Evolutionary conservation across 306 rosid species (phyloP).

Genomic region (Sesbania bispinosa): DNA sequence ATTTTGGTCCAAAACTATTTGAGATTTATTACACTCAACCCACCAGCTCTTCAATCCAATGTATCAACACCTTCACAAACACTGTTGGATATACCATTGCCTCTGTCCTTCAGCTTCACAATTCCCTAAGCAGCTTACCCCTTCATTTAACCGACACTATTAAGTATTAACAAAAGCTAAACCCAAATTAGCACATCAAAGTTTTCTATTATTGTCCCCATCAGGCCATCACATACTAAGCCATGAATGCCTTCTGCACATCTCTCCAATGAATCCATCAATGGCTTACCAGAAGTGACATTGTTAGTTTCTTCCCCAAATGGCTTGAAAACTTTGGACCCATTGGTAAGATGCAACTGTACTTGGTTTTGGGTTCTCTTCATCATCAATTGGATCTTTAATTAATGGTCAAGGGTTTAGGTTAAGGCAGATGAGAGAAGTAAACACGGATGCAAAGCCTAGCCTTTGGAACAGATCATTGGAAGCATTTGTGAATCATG

Average conservation of each 20-base stretch:
- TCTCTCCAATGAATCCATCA: not conserved
- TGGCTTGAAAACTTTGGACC: not conserved
- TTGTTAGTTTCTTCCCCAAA: not conserved
- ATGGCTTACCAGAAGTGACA: not conserved
- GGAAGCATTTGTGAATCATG: not conserved
- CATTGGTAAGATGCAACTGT: not conserved
- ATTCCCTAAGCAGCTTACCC: not conserved
- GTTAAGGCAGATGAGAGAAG: not conserved
- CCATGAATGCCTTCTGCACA: not conserved
- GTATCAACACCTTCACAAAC: not conserved
- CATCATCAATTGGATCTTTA: not conserved
- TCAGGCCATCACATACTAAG: not conserved
- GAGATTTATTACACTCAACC: not conserved
- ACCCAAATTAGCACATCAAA: no score
- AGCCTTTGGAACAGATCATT: conserved; percentile 1
- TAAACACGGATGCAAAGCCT: not conserved
- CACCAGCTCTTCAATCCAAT: not conserved
- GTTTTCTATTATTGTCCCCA: not conserved
- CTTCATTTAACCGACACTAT: not conserved
- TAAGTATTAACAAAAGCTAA: not conserved
- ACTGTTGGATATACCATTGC: not conserved
- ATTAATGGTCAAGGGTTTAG: not conserved
- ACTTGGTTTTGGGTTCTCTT: not conserved
- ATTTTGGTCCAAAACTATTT: not conserved
- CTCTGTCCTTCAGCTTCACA: not conserved